A percentile compares a stretch with the other conserved stretches of the same genome.
Conservation (phyloP, 768 basidiomycete species). For the Serendipita sp. region DNA sequence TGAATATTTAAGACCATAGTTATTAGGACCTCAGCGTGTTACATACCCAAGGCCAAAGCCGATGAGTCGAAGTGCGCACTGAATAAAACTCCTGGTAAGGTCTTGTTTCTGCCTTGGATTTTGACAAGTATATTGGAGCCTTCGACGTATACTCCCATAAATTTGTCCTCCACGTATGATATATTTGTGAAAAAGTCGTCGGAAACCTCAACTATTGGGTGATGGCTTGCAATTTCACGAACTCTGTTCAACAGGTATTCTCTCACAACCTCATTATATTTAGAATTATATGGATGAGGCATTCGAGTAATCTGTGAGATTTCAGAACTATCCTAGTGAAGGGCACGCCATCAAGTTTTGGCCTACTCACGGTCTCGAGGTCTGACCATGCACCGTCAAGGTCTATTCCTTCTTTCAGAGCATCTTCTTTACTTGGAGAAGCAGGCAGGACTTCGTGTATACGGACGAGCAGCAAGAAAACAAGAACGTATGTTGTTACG, state of each 20-base stretch:
- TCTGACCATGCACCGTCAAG: constrained; percentile 42
- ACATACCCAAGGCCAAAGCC: constrained; percentile 8
- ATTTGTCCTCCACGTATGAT: constrained; percentile 44
- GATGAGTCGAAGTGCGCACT: constrained; percentile 50
- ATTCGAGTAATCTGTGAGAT: constrained; percentile 38
- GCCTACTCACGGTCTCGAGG: constrained; percentile 23
- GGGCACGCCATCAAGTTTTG: no score
- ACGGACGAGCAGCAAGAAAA: background rate
- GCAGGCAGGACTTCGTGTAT: background rate
- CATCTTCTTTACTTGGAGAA: background rate
- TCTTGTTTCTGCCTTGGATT: constrained; percentile 34
- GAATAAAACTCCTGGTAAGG: constrained; percentile 43
- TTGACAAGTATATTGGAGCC: constrained; percentile 46
- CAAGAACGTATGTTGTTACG: background rate
- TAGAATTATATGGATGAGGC: constrained; percentile 68
- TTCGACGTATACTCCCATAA: constrained; percentile 12
- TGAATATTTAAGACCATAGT: background rate
- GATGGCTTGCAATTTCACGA: constrained; percentile 26
- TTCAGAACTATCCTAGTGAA: background rate
- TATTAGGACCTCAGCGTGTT: background rate
- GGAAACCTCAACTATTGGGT: constrained; percentile 14
- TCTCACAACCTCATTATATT: constrained; percentile 55
- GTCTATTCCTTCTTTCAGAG: constrained; percentile 23
- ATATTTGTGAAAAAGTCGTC: constrained; percentile 14
- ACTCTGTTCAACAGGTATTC: constrained; percentile 43